A percentile compares a stretch with the other conserved stretches of the same genome.
These are phyloP conservation scores for Zygosaccharomyces gambellarensis DNA, from an alignment of 805 yeast genomes.

Conservation along the genomic window DNA sequence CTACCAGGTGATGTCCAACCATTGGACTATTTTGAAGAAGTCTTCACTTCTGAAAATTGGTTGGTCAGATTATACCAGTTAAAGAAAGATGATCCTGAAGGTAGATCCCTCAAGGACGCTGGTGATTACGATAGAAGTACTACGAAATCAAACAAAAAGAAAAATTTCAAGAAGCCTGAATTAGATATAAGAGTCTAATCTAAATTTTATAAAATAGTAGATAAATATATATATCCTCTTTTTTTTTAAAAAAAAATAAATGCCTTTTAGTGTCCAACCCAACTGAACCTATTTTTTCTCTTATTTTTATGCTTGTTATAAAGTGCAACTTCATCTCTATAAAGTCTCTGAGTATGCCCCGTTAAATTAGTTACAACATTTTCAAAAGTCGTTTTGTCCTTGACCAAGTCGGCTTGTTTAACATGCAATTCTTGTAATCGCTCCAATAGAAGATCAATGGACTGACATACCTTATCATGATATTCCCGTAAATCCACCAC, in stretches of 20 bases:
- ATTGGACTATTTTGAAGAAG: slow-evolving; percentile 84
- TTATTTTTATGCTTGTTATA: slow-evolving; percentile 33
- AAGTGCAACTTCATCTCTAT: slow-evolving; percentile 45
- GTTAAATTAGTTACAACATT: slow-evolving; percentile 84
- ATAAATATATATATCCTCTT: neutral
- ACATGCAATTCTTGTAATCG: slow-evolving; percentile 37
- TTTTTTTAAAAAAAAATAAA: neutral
- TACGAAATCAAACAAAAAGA: slow-evolving; percentile 36
- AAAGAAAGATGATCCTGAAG: slow-evolving; percentile 80
- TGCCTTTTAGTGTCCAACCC: slow-evolving; percentile 11
- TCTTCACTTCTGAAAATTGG: slow-evolving; percentile 94
- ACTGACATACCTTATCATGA: slow-evolving; percentile 29
- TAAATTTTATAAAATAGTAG: slow-evolving; percentile 7
- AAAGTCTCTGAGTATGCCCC: slow-evolving; percentile 80
- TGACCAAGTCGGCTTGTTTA: slow-evolving; percentile 43
- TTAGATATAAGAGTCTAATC: slow-evolving; percentile 44
- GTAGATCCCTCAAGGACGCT: slow-evolving; percentile 66
- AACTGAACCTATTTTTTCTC: slow-evolving; percentile 16
- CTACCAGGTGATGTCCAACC: slow-evolving; percentile 46
- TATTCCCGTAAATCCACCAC: slow-evolving; percentile 14
- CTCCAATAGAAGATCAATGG: slow-evolving; percentile 22
- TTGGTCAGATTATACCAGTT: slow-evolving; percentile 90
- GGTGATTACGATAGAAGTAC: slow-evolving; percentile 45
- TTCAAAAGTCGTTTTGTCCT: slow-evolving; percentile 74
- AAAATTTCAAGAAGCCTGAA: slow-evolving; percentile 47